Evolutionary conservation across 257 asterid genomes (phyloP), one percentile per base, ranked within the genome.

Genomic region (Solanum bulbocastanum): DNA sequence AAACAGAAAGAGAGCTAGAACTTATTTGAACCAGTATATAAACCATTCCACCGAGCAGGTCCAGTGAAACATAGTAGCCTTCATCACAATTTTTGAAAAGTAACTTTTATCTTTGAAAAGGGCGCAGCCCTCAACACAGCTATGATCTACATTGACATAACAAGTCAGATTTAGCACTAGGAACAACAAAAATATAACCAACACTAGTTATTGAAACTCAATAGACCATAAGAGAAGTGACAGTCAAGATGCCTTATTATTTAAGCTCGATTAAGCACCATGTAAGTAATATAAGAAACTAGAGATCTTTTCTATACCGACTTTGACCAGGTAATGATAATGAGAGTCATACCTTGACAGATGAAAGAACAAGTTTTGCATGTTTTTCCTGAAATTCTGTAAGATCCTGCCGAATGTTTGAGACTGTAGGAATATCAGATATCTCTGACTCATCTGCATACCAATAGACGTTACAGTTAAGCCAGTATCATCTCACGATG

Each of bases 351-450:
- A 97, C 99, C 98, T 95, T 95, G 88, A 97, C 98, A 46, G 96
- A 92, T 82, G 91, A 88, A 69, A 96, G 96, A 86, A 96, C 98
- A 93, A 97, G 91, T 88, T 96, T 97, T 35, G 99, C 99, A 90
- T 96, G 98, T 86, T 18, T 95, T 92, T 92, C 99, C 93, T 97
- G 98, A 96, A 96, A 97, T 91, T 94, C 95, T 60, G 98, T 94
- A 86, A 97, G 98, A 92, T 97, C 99, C 92, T 95, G 98, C 87
- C 94, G 93, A 87, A 97, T 92, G 92, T 96, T 96, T 87, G 99
- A 92, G 89, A 94, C 91, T 76, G 95, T 91, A 78, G 98, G 98
- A 90, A 93, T 90, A 88, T 94, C 94, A 74, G 98, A 93, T 90
- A 93, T 78, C 90, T 92, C 96, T 30, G 96, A 90, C 87, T 93